Conservation (phyloP, 768 basidiomycete genomes). For the Mycena vitilis region DNA sequence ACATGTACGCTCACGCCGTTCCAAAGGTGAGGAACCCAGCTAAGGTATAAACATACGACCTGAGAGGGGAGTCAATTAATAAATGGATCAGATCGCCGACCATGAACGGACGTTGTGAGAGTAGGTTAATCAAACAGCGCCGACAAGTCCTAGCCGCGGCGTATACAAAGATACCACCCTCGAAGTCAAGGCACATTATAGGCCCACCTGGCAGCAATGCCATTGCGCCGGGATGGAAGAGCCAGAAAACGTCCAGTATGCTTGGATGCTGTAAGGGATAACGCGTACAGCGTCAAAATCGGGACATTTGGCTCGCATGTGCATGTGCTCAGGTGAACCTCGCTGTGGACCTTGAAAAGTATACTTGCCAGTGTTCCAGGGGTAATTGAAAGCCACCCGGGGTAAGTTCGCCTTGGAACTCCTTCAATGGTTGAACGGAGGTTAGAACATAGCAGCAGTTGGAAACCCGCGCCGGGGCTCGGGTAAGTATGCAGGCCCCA, state of each 20-base stretch:
- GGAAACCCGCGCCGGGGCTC: not conserved
- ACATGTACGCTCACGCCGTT: not conserved
- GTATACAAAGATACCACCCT: not conserved
- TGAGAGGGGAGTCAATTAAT: not conserved
- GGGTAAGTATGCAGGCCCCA: too few relatives aligned
- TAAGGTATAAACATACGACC: not conserved
- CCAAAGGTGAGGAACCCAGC: not conserved
- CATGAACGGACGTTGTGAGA: too few relatives aligned
- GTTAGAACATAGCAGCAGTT: too few relatives aligned
- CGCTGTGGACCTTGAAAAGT: not conserved
- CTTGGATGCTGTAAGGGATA: constrained; percentile 5
- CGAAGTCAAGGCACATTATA: not conserved
- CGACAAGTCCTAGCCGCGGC: too few relatives aligned
- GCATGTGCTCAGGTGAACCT: not conserved
- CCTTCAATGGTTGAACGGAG: not conserved
- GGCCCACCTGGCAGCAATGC: not conserved
- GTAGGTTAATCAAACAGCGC: too few relatives aligned
- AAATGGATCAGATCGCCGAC: too few relatives aligned
- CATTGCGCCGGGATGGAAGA: too few relatives aligned
- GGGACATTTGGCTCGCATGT: constrained; percentile 2
- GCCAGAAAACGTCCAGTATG: not conserved
- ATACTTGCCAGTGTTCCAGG: constrained; percentile 7
- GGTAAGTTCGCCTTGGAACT: not conserved
- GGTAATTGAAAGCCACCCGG: constrained; percentile 6
- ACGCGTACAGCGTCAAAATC: constrained; percentile 12